These are phyloP conservation scores for Zymoseptoria tritici DNA, from an alignment of 2,329 filamentous ascomycete genomes.

Conservation along the genomic window DNA sequence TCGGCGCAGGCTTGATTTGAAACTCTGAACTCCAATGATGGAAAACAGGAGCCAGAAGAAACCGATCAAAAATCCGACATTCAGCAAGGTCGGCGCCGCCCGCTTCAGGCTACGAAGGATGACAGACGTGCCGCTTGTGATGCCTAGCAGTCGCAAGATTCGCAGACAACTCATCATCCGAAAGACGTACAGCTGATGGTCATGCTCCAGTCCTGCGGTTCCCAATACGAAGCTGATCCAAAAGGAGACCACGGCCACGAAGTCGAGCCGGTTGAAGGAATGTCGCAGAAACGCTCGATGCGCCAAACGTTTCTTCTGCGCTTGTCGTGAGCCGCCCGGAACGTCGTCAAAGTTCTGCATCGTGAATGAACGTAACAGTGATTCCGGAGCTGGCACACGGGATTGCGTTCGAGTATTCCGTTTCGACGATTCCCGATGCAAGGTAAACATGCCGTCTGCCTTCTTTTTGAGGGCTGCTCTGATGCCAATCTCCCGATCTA, in stretches of 20 bases:
- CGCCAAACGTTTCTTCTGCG: constrained; percentile 77
- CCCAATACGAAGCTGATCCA: constrained; percentile 82
- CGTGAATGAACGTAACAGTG: constrained; percentile 30
- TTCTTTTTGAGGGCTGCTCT: constrained; percentile 68
- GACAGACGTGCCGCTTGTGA: constrained; percentile 91
- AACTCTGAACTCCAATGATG: constrained; percentile 93
- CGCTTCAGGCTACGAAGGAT: constrained; percentile 94
- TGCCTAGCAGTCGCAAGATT: constrained; percentile 79
- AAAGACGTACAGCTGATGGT: constrained; percentile 76
- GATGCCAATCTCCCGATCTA: constrained; percentile 69
- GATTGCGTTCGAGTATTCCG: constrained; percentile 32
- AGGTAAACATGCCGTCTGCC: constrained; percentile 71
- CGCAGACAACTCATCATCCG: constrained; percentile 94
- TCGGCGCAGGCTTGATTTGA: constrained; percentile 50
- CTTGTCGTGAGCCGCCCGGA: constrained; percentile 60
- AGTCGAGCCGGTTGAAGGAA: constrained; percentile 92
- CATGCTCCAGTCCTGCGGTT: constrained; percentile 59
- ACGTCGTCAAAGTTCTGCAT: constrained; percentile 35
- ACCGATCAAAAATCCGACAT: constrained; percentile 86
- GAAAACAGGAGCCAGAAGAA: constrained; percentile 99
- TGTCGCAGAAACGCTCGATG: constrained; percentile 88
- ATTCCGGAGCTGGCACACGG: constrained; percentile 21
- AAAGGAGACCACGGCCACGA: constrained; percentile 87
- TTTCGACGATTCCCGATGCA: constrained; percentile 64
- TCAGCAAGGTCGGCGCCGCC: constrained; percentile 80